Percentiles rank a stretch among this genome's conserved stretches.
Evolutionary conservation across 306 rosid species (phyloP).

Genomic region (Astragalus glycyphyllos): DNA sequence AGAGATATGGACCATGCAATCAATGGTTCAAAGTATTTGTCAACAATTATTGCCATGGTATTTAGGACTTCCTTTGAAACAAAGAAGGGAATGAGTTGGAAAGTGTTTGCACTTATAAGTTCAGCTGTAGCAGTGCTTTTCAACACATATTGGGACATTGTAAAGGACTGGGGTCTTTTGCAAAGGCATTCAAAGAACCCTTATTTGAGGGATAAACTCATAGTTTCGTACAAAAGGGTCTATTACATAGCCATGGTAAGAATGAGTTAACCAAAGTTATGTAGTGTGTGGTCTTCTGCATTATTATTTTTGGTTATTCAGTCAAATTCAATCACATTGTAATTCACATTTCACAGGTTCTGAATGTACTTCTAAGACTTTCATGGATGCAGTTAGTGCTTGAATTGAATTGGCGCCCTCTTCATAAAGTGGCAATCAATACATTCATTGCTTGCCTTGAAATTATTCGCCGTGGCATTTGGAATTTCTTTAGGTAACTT

Average conservation of each 20-base stretch:
- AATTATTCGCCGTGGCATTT: slow-evolving; percentile 75
- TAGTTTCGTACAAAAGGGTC: slow-evolving; percentile 57
- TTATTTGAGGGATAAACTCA: slow-evolving; percentile 65
- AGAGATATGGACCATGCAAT: slow-evolving; percentile 48
- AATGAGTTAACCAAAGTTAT: background rate
- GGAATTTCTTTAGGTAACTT: slow-evolving; percentile 80
- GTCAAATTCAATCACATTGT: slow-evolving; percentile 31
- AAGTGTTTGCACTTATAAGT: slow-evolving; percentile 62
- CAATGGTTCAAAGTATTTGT: slow-evolving; percentile 61
- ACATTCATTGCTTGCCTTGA: slow-evolving; percentile 59
- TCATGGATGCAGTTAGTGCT: slow-evolving; percentile 71
- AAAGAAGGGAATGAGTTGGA: slow-evolving; percentile 52
- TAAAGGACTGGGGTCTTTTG: slow-evolving; percentile 68
- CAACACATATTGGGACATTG: slow-evolving; percentile 67
- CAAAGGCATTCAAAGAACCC: slow-evolving; percentile 61
- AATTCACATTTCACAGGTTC: slow-evolving; percentile 43
- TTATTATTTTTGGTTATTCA: slow-evolving; percentile 8
- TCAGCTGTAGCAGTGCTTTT: slow-evolving; percentile 55
- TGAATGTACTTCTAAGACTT: slow-evolving; percentile 59
- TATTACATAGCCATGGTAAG: slow-evolving; percentile 69
- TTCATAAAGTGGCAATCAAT: slow-evolving; percentile 53
- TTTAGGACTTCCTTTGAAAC: slow-evolving; percentile 62
- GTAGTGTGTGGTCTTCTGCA: background rate
- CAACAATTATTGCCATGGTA: slow-evolving; percentile 64
- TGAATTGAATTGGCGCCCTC: slow-evolving; percentile 53